These are phyloP conservation scores for Rhinocladiella similis DNA, from an alignment of 2,329 filamentous ascomycete species.

Conservation along the genomic window DNA sequence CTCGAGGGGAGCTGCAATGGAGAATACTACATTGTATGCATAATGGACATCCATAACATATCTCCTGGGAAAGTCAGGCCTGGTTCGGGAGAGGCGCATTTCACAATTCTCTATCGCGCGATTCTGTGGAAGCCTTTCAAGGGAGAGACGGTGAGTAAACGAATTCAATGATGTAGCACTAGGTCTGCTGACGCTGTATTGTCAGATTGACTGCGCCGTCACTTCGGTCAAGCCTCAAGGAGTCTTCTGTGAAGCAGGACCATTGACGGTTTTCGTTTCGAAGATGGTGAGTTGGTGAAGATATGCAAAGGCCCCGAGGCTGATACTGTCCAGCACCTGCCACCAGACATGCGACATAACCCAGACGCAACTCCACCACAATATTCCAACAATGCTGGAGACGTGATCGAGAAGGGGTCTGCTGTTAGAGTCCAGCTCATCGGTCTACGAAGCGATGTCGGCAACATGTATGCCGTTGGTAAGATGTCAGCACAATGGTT, in stretches of 20 bases:
- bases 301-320: slow-evolving; percentile 10
- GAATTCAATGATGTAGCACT: neutral
- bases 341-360: slow-evolving; percentile 88
- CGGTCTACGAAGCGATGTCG: slow-evolving; percentile 88
- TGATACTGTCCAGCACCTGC: slow-evolving; percentile 58
- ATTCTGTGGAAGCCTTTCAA: slow-evolving; percentile 98
- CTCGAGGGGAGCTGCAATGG: slow-evolving; percentile 95
- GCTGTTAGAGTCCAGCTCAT: slow-evolving; percentile 94
- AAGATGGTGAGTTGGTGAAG: slow-evolving; percentile 40
- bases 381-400: slow-evolving; percentile 87
- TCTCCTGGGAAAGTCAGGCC: slow-evolving; percentile 91
- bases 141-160: slow-evolving; percentile 75
- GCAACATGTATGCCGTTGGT: slow-evolving; percentile 93
- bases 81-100: slow-evolving; percentile 87
- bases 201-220: slow-evolving; percentile 88
- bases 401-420: slow-evolving; percentile 89
- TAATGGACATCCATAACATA: slow-evolving; percentile 95
- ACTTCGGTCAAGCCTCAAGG: slow-evolving; percentile 85
- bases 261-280: slow-evolving; percentile 51
- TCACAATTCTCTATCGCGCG: slow-evolving; percentile 90
- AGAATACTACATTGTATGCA: slow-evolving; percentile 95
- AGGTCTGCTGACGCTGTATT: slow-evolving; percentile 5
- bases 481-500: slow-evolving; percentile 80
- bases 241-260: slow-evolving; percentile 64
- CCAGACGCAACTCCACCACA: slow-evolving; percentile 95